These are phyloP conservation scores for Lentinula boryana DNA, from an alignment of 768 basidiomycete genomes.

Conservation along the genomic window DNA sequence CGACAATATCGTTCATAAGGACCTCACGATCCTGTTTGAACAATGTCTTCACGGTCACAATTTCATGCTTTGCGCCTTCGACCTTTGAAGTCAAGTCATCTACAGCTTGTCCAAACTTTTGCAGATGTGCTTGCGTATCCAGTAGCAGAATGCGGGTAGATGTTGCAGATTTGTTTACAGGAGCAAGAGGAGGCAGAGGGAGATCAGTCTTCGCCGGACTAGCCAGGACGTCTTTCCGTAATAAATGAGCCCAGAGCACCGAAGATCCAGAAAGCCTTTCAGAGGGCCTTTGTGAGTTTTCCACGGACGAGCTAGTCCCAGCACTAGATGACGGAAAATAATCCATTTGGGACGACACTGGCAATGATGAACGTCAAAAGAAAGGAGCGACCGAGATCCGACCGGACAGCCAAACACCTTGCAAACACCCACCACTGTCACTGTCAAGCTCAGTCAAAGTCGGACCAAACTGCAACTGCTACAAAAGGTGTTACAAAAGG, in stretches of 20 bases:
- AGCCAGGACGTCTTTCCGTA: constrained; percentile 33
- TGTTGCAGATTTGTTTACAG: constrained; percentile 60
- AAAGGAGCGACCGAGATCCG: no score
- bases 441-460: no score
- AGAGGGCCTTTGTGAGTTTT: neutral
- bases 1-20: constrained; percentile 47
- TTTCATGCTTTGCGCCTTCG: constrained; percentile 46
- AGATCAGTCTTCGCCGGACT: constrained; percentile 9
- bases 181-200: constrained; percentile 35
- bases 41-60: constrained; percentile 45
- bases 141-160: constrained; percentile 69
- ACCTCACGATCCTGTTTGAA: constrained; percentile 57
- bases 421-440: no score
- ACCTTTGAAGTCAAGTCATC: constrained; percentile 45
- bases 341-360: neutral
- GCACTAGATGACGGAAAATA: neutral
- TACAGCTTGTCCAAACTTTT: constrained; percentile 56
- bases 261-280: neutral
- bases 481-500: no score
- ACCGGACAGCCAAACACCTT: no score
- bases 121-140: constrained; percentile 67
- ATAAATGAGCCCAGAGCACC: constrained; percentile 48
- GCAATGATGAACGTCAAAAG: neutral
- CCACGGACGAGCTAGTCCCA: neutral
- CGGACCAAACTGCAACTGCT: no score